Base-by-base conservation (phyloP, 1,284 basidiomycete species). In the Golubevia pallescens region DNA sequence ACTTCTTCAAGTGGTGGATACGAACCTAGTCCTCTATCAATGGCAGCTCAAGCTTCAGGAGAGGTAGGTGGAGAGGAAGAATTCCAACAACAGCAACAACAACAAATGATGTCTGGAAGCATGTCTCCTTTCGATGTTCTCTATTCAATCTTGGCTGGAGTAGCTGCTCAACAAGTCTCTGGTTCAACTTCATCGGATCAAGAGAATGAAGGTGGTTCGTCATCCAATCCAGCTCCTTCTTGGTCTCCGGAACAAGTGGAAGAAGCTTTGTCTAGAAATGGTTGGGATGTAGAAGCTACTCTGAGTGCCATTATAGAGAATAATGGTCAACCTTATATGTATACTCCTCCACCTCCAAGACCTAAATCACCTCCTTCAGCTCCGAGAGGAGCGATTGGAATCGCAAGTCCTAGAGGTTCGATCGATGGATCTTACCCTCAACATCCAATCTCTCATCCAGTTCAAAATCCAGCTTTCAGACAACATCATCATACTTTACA, bases 111-210 rank as follows among this genome's bases (percentile, higher is more conserved):
- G 59, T 92, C 91, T 0, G 91, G 93, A 74, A 93, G 93, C 42
- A 96, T 98, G 93, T 96, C 95, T 1, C 96, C 96, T 0, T 93
- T 99, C 74, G 96, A 98, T 79, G 94, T 98, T 52, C 90, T 99
- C 20, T 92, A 90, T 77, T 95, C 93, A 42, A 93, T 99, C 48
- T 97, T 98, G 82, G 92, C 93, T 51, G 68, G 62, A n/a, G 69
- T 60, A 19, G 91, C 93, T 2, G 91, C 93, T 1, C 89, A 38
- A 38, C 34, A 97, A 3, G 69, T 74, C 65, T 70, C 67, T 3
- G 70, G 73, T n/a, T 24, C 55, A 10, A 74, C 69, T 38, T 70
- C 65, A 54, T 66, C 32, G 19, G 58, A 34, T 20, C 28, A n/a
- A 28, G 16, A 10, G 10, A 48, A 48, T 16, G 42, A 48, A 16